Evolutionary conservation across 352 stramenopile genomes (phyloP), one percentile per base, ranked within the genome.

Genomic region (Phytophthora quininea): DNA sequence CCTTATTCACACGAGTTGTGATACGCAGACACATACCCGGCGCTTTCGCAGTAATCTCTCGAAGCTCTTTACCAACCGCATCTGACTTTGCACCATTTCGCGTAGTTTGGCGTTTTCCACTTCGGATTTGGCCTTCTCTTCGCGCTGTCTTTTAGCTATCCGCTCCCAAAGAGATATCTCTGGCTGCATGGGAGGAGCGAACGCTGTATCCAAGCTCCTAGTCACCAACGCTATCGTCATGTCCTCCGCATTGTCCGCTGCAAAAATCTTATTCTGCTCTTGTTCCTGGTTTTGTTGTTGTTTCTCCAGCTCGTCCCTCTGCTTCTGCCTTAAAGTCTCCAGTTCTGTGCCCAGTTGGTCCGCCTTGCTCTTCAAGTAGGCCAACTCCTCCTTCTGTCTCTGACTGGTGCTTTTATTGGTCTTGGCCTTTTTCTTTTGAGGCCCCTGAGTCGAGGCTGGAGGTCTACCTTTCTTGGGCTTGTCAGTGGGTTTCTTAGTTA

Each of bases 91-190:
- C 32, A 85, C 64, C 51, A 77, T 73, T 32, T 80, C 71, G 1
- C 66, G 63, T 40, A 88, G 64, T 57, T 85, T 84, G 1, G 58
- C 38, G 49, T 88, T 88, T 58, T 88, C 73, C 47, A 84, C 55
- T 19, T 79, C 69, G 2, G 76, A 64, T 40, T 74, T 76, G 1
- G 67, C 51, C 43, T 74, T 76, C 35, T 74, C 73, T 14, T 76
- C 68, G 24, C 61, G 57, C 49, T 86, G 77, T 2, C 69, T 60
- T 59, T 74, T 77, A 3, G 77, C 77, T n/a, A 79, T 81, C 0
- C 57, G 56, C 52, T 76, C 68, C 78, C 78, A 87, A 0, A 82
- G 40, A 15, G 71, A 77, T 6, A 67, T 57, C 33, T 74, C 54
- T 4, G 27, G 57, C 30, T 59, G 19, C 2, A n/a, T 31, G 35